These are phyloP conservation scores for Trichoderma sp. DNA, from an alignment of 2,329 filamentous ascomycete genomes.

Conservation along the genomic window DNA sequence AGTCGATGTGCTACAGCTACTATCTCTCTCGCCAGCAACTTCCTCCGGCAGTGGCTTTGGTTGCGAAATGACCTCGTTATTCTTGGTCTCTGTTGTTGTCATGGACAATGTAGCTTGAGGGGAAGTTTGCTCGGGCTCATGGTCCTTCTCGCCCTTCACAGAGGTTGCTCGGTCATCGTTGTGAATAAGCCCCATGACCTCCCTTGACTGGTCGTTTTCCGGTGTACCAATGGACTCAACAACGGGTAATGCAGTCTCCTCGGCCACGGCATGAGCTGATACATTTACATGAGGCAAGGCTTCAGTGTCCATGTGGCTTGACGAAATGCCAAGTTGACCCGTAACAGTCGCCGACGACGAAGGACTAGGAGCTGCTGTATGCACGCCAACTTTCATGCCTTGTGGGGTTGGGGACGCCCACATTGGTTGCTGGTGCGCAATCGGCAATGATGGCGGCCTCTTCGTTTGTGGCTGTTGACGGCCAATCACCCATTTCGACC, in stretches of 20 bases:
- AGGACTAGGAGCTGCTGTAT: not conserved
- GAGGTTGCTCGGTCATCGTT: not conserved
- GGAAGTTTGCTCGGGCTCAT: not conserved
- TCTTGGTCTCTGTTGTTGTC: not conserved
- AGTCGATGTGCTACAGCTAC: not conserved
- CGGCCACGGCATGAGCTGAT: not conserved
- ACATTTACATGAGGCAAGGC: not conserved
- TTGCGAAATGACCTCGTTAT: constrained; percentile 22
- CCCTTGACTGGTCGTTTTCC: not conserved
- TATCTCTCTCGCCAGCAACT: constrained; percentile 17
- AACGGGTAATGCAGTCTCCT: not conserved
- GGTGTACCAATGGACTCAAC: not conserved
- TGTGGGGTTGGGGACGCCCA: not conserved
- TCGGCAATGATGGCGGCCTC: not conserved
- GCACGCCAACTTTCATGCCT: not conserved
- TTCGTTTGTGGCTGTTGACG: constrained; percentile 7
- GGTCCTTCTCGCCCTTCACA: not conserved
- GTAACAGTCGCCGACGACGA: not conserved
- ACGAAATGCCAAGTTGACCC: not conserved
- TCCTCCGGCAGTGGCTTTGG: constrained; percentile 33
- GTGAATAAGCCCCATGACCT: not conserved
- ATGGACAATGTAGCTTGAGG: not conserved
- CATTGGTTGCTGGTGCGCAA: constrained; percentile 2
- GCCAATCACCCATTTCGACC: constrained; percentile 33
- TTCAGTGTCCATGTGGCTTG: not conserved